Evolutionary conservation across 768 basidiomycete species (phyloP), one percentile per base, ranked within the genome.

Genomic region (Mycena haematopus): DNA sequence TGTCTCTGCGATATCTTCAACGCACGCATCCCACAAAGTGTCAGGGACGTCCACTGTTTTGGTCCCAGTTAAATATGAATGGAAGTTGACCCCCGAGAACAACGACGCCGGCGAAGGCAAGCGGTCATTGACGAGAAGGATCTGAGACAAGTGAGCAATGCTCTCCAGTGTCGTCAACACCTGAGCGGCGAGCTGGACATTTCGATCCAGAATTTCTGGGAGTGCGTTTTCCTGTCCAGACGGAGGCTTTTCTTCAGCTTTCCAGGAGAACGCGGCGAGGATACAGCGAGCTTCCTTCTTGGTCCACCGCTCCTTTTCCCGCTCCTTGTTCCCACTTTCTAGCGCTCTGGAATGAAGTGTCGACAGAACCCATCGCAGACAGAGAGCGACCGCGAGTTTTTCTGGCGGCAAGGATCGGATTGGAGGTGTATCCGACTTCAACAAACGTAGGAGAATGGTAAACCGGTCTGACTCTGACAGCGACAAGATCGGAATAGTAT

Each of bases 291-390:
- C 88, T 71, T 94, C 92, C 6, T 73, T 75, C 63, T 73, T 78
- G 0, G 86, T 88, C 92, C 92, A 94, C 25, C 83, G 78, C 70
- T 91, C 91, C 65, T 79, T 81, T 62, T 87, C 83, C 42, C 85
- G 81, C n/a, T 85, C 87, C 68, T 81, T 85, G 63, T 77, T 85
- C 19, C 76, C 75, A 42, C 65, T 79, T 67, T 85, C 87, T 52
- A 78, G 65, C 25, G 85, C 83, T 19, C 89, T 83, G 9, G 65
- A 63, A 58, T 86, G 79, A 46, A 90, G 73, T 0, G 75, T 81
- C 25, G 69, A 76, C 4, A 86, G 74, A 15, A 90, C 80, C 86
- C 88, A 91, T 36, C 92, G 83, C 53, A 89, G 68, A 31, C 84
- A 80, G 15, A 93, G 78, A 4, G 82, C 85, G 6, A 80, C 76